Conservation (phyloP, 108 stramenopile species). For the Skeletonema grethae region DNA sequence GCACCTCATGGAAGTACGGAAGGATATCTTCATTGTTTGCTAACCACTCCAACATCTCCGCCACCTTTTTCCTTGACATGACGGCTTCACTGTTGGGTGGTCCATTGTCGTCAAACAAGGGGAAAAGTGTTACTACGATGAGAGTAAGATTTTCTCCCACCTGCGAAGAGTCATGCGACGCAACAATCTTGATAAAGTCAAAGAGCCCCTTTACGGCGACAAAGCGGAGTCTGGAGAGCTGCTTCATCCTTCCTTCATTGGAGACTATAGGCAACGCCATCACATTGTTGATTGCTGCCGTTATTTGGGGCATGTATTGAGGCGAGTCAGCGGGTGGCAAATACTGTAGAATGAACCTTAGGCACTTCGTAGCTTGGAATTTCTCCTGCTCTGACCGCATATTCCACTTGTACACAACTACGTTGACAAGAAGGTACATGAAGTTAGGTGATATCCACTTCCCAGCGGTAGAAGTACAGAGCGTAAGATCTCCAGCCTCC, state of each 20-base stretch:
- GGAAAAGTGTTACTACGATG: conserved; percentile 80
- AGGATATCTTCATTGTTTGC: conserved; percentile 51
- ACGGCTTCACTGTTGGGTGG: conserved; percentile 16
- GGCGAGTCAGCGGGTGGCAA: conserved; percentile 55
- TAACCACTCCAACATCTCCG: conserved; percentile 61
- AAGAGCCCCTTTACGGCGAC: conserved; percentile 66
- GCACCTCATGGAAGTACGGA: conserved; percentile 63
- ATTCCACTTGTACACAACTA: conserved; percentile 67
- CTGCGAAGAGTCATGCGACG: conserved; percentile 39
- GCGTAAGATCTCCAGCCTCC: conserved; percentile 14
- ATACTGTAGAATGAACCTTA: conserved; percentile 57
- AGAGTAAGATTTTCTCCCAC: conserved; percentile 72
- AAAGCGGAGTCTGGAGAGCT: conserved; percentile 35
- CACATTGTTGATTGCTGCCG: conserved; percentile 69
- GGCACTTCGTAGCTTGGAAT: conserved; percentile 59
- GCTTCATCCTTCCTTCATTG: conserved; percentile 1
- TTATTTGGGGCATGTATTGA: conserved; percentile 78
- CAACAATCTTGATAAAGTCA: conserved; percentile 64
- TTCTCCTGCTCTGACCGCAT: conserved; percentile 47
- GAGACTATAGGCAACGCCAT: conserved; percentile 35
- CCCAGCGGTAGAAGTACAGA: conserved; percentile 28
- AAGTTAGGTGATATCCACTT: conserved; percentile 77
- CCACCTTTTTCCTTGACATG: conserved; percentile 50
- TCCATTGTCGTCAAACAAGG: conserved; percentile 49
- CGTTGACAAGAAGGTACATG: conserved; percentile 79